These are phyloP conservation scores for Tricholoma matsutake DNA, from an alignment of 768 basidiomycete genomes.

Conservation along the genomic window DNA sequence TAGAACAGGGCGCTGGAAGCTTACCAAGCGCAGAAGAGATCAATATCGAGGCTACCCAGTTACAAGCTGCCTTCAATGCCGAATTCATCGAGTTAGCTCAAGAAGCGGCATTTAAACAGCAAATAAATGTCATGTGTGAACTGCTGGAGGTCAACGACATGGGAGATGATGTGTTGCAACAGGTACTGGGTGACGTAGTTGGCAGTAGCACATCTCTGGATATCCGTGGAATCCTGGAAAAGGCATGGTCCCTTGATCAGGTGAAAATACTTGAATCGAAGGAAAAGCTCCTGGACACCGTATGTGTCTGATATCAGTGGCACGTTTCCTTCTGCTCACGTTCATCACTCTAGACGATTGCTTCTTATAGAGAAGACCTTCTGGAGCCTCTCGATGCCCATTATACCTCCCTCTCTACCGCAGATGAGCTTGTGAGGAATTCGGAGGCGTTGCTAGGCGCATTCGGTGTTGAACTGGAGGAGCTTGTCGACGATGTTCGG, in stretches of 20 bases:
- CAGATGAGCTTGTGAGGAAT: conserved; percentile 18
- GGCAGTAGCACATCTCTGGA: conserved; percentile 11
- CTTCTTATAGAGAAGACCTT: conserved; percentile 16
- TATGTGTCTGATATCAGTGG: conserved; percentile 4
- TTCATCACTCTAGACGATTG: conserved; percentile 16
- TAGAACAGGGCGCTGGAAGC: neutral
- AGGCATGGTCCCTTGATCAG: conserved; percentile 32
- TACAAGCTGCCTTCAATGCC: conserved; percentile 1
- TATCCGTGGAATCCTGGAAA: conserved; percentile 23
- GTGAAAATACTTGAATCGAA: conserved; percentile 19
- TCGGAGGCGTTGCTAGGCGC: conserved; percentile 31
- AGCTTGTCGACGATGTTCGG: conserved; percentile 15
- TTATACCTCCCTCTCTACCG: conserved; percentile 17
- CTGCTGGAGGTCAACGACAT: conserved; percentile 2
- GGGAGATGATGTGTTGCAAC: neutral
- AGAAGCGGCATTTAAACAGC: neutral
- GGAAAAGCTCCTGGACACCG: conserved; percentile 22
- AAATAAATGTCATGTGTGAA: conserved; percentile 1
- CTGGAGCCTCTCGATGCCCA: conserved; percentile 22
- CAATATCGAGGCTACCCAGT: conserved; percentile 1
- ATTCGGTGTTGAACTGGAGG: conserved; percentile 33
- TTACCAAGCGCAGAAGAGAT: neutral
- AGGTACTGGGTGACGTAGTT: neutral
- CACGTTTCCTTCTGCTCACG: neutral
- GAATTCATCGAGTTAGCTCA: neutral